Conservation (phyloP, 1,284 basidiomycete genomes). For the Athelia psychrophila region DNA sequence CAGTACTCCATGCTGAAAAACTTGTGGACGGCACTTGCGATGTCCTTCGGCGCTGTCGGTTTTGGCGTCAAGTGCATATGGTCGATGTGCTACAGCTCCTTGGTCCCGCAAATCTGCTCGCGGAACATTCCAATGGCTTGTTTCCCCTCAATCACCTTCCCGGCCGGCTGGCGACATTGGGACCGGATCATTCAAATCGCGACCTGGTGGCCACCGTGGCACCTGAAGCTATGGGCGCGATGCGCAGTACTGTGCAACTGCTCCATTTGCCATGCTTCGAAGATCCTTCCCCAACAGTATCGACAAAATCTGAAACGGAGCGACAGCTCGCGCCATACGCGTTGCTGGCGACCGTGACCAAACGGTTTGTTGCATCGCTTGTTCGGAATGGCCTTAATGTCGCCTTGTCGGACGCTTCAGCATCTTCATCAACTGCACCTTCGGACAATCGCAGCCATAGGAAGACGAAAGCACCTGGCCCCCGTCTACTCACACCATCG, state of each 20-base stretch:
- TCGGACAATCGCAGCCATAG: neutral
- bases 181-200: neutral
- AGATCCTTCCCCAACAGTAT: neutral
- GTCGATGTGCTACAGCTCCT: neutral
- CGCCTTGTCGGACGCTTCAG: constrained; percentile 8
- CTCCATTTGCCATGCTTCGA: constrained; percentile 7
- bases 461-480: neutral
- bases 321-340: constrained; percentile 41
- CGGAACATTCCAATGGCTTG: neutral
- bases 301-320: constrained; percentile 25
- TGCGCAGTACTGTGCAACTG: constrained; percentile 9
- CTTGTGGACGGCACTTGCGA: neutral
- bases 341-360: constrained; percentile 36
- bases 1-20: neutral
- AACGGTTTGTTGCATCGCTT: constrained; percentile 31
- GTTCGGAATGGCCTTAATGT: constrained; percentile 31
- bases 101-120: neutral
- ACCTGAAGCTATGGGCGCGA: constrained; percentile 6
- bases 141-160: neutral
- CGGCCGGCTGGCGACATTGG: neutral
- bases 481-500: neutral
- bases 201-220: neutral
- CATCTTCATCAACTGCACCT: neutral
- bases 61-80: neutral
- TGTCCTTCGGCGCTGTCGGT: too few species aligned